Evolutionary conservation across 2,329 filamentous ascomycete species (phyloP).

Genomic region (Dactylellina haptotyla): DNA sequence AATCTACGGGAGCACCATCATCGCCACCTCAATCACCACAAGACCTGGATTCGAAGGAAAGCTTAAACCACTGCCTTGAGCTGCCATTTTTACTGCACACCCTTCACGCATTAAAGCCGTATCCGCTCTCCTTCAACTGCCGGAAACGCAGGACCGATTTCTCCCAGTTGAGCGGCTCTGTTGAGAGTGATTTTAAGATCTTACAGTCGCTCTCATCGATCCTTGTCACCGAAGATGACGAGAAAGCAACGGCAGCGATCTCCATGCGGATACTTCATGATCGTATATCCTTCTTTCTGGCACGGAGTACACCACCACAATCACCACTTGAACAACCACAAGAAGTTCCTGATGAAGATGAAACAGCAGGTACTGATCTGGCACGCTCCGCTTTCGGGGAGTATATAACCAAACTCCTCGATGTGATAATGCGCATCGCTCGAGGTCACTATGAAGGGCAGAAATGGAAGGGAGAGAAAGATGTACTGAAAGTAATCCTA

Average conservation of each 20-base stretch:
- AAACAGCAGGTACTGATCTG: not conserved
- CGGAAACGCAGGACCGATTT: not conserved
- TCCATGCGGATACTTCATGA: not conserved
- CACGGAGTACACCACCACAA: too few species aligned
- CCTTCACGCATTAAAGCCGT: not conserved
- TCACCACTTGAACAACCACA: too few species aligned
- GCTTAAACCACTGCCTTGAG: not conserved
- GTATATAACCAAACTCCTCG: not conserved
- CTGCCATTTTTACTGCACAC: conserved; percentile 24
- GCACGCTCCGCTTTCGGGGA: not conserved
- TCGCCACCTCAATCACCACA: not conserved
- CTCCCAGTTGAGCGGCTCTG: not conserved
- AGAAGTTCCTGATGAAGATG: too few species aligned
- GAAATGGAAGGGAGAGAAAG: not conserved
- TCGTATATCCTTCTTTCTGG: not conserved
- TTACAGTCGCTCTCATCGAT: not conserved
- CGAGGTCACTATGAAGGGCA: not conserved
- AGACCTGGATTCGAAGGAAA: not conserved
- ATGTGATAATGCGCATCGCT: not conserved
- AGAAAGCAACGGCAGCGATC: not conserved
- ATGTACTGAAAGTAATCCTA: not conserved
- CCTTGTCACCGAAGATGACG: not conserved
- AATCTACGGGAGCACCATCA: not conserved
- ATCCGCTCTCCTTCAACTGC: not conserved
- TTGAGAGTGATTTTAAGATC: conserved; percentile 6